Percentiles rank a stretch among this genome's conserved stretches.
Conservation (phyloP, 1,284 basidiomycete species). For the Trametes pubescens region DNA sequence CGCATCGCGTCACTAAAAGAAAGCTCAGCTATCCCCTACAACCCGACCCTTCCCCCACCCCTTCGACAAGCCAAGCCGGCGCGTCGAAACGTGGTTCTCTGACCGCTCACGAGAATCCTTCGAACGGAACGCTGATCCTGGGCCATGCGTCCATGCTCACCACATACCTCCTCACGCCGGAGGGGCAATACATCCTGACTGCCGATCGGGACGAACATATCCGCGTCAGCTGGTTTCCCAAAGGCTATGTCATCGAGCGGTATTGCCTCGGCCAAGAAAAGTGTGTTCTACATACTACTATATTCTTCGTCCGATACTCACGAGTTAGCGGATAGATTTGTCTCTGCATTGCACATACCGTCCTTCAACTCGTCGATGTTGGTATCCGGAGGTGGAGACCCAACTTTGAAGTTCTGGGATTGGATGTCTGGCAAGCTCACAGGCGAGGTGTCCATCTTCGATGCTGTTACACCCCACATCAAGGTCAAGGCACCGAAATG, state of each 20-base stretch:
- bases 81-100: slow-evolving; percentile 49
- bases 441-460: slow-evolving; percentile 61
- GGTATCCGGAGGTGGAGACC: slow-evolving; percentile 90
- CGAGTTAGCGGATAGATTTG: slow-evolving; percentile 62
- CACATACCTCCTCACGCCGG: slow-evolving; percentile 68
- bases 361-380: slow-evolving; percentile 56
- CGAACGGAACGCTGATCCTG: slow-evolving; percentile 77
- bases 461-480: slow-evolving; percentile 68
- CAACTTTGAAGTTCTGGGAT: slow-evolving; percentile 80
- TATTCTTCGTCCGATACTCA: slow-evolving; percentile 5
- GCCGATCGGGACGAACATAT: slow-evolving; percentile 95
- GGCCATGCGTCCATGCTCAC: slow-evolving; percentile 91
- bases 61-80: slow-evolving; percentile 16
- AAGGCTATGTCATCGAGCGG: slow-evolving; percentile 83
- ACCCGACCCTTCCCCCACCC: slow-evolving; percentile 24
- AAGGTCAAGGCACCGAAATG: slow-evolving; percentile 54
- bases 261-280: slow-evolving; percentile 87
- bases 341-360: slow-evolving; percentile 82
- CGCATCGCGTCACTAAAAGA: neutral
- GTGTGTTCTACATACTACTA: slow-evolving; percentile 53
- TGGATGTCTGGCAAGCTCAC: slow-evolving; percentile 71
- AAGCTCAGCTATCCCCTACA: slow-evolving; percentile 57
- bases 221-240: slow-evolving; percentile 88
- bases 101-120: slow-evolving; percentile 76
- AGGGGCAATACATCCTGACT: slow-evolving; percentile 81